Evolutionary conservation across 768 basidiomycete species (phyloP), one percentile per base, ranked within the genome.

Genomic region (Psilocybe cyanescens): DNA sequence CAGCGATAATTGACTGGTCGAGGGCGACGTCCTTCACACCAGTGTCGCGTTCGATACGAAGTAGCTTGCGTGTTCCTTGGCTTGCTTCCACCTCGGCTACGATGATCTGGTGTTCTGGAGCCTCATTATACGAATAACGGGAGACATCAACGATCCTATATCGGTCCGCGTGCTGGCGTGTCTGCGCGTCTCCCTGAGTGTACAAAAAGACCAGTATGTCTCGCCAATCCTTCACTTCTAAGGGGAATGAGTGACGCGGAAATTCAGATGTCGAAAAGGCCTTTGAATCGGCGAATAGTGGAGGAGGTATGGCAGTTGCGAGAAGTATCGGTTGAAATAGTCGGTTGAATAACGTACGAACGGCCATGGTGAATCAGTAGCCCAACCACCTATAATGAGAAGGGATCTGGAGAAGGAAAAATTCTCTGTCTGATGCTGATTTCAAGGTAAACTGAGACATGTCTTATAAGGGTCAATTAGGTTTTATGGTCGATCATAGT

Each of bases 181-280:
- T 35, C 52, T 54, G 9, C 16, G 33, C 16, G 33, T 54, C 31
- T 6, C 52, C 52, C 1, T 44, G 1, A 29, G 56, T 57, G 19
- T 57, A 57, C 14, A 57, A 31, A 30, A 48, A 57, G 17, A 39
- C 35, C 16, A 57, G 30, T 31, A 49, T 57, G 33, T 57, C 56
- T 31, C 45, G 24, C 56, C 56, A 57, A 31, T 57, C 56, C 5
- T 8, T 6, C 5, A 57, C 17, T 14, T 45, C 46, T 4, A 57
- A 33, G n/a, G 56, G 56, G 16, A 48, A 46, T 46, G 31, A 45
- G 29, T 17, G 30, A 24, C 47, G 46, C 7, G 56, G 56, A 33
- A 57, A 57, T 30, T 57, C 56, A n/a, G 56, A 46, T 19, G 30
- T 17, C n/a, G 17, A 16, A 9, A 46, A 33, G 5, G 24, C 35